Base-by-base conservation (phyloP, 2,329 filamentous ascomycete species). In the Scopulariopsis brevicaulis region DNA sequence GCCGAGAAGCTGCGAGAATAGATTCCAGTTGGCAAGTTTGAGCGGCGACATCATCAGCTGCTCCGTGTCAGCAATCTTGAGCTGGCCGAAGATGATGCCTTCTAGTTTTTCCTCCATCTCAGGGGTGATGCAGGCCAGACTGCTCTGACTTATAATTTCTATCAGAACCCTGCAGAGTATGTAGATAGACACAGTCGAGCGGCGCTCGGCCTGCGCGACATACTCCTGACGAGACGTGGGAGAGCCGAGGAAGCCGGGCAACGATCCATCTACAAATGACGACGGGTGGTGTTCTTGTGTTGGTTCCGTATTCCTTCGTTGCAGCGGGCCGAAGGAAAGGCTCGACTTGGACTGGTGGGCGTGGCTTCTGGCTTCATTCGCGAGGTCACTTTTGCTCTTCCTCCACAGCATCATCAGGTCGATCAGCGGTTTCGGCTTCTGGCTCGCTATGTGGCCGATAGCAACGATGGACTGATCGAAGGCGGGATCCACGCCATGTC, bases 371-470 rank as follows among this genome's bases (percentile, higher is more conserved):
- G 87, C 86, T 62, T 86, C 82, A 64, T 83, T 86, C 32, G 92
- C 91, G 24, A 87, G 85, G 71, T 97, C 93, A 63, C 91, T 96
- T 74, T 97, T 97, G 63, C 84, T 89, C 71, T 96, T 97, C 58
- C 94, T 85, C 94, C 94, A 99, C 35, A 96, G 81, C 90, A 99
- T 99, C 70, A 99, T 91, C 22, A 90, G 92, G 71, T 99, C 94
- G 66, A 99, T 96, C 56, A 99, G 74, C 5, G 91, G 89, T 69
- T 96, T 97, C 5, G 95, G 95, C 68, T 95, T 96, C 63, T 92
- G 88, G 60, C 90, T 89, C 57, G 93, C 90, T 66, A 99, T 96
- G 69, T 97, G 93, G 3, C 94, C 94, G 46, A 99, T 79, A 18
- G 95, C 94, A 32, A 86, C 85, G 62, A 99, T 95, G 65, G 96